Conservation (phyloP, 495 filamentous ascomycete species). For the Friedmanniomyces simplex region DNA sequence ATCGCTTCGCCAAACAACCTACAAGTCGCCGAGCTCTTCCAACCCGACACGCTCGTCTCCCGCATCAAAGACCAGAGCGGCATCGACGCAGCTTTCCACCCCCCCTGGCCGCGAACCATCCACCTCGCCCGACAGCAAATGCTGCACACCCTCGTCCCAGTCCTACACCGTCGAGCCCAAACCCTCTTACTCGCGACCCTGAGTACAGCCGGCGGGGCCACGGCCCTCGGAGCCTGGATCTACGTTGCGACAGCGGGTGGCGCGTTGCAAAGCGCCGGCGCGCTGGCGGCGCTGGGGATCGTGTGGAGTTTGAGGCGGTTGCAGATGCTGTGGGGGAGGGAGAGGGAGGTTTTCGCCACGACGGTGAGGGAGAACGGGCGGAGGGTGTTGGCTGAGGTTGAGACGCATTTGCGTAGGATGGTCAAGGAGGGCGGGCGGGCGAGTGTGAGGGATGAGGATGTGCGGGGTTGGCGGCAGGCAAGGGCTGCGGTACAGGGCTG, state of each 20-base stretch:
- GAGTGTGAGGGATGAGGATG: slow-evolving; percentile 28
- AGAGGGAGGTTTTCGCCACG: slow-evolving; percentile 59
- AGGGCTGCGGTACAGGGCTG: slow-evolving; percentile 34
- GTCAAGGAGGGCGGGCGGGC: slow-evolving; percentile 42
- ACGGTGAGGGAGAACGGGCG: slow-evolving; percentile 74
- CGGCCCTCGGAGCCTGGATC: slow-evolving; percentile 54
- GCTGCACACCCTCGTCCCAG: slow-evolving; percentile 53
- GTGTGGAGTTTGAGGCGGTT: slow-evolving; percentile 62
- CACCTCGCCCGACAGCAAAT: slow-evolving; percentile 46
- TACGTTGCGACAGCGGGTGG: slow-evolving; percentile 51
- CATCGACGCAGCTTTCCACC: slow-evolving; percentile 11
- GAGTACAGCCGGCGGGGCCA: slow-evolving; percentile 50
- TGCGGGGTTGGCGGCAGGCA: slow-evolving; percentile 32
- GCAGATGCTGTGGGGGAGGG: slow-evolving; percentile 69
- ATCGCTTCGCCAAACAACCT: not conserved
- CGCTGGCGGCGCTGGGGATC: slow-evolving; percentile 66
- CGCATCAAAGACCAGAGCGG: not conserved
- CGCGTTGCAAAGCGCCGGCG: slow-evolving; percentile 62
- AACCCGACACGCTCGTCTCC: not conserved
- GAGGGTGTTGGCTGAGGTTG: slow-evolving; percentile 56
- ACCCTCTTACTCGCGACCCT: slow-evolving; percentile 64
- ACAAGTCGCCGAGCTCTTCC: not conserved
- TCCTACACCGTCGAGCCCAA: slow-evolving; percentile 71
- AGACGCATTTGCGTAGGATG: slow-evolving; percentile 49
- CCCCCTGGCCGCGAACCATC: slow-evolving; percentile 40